A percentile compares a stretch with the other conserved stretches of the same genome.
These are phyloP conservation scores for Aspergillus sergii DNA, from an alignment of 2,329 filamentous ascomycete genomes.

Conservation along the genomic window DNA sequence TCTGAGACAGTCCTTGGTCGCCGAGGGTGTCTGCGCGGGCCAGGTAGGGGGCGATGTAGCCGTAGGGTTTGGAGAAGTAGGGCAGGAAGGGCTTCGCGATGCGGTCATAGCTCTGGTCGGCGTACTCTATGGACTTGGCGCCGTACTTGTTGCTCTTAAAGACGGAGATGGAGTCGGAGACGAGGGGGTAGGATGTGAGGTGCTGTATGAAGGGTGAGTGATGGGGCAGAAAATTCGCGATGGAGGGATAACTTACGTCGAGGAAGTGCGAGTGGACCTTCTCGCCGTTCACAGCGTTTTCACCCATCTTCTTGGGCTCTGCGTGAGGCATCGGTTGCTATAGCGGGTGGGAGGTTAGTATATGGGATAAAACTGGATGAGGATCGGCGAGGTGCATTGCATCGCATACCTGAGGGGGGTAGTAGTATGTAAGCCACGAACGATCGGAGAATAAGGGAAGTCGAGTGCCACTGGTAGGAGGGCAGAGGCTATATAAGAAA, in stretches of 20 bases:
- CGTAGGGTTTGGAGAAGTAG: constrained; percentile 76
- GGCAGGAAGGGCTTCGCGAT: constrained; percentile 78
- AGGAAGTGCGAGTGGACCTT: constrained; percentile 52
- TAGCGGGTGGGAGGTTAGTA: constrained; percentile 1
- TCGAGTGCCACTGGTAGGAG: neutral
- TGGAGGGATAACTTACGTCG: constrained; percentile 33
- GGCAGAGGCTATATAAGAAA: neutral
- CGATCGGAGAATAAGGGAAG: no score
- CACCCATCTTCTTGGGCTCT: constrained; percentile 48
- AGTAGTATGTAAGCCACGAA: neutral
- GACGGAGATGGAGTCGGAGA: constrained; percentile 74
- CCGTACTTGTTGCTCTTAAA: constrained; percentile 83
- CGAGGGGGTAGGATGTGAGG: constrained; percentile 78
- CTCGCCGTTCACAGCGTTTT: constrained; percentile 54
- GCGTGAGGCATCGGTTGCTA: constrained; percentile 52
- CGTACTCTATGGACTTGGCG: constrained; percentile 76
- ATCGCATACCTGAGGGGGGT: neutral
- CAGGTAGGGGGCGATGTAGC: constrained; percentile 82
- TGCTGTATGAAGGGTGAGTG: constrained; percentile 59
- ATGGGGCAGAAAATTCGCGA: neutral
- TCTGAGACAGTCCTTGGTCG: constrained; percentile 67
- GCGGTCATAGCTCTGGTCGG: constrained; percentile 73
- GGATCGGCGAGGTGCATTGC: neutral
- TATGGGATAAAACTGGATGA: neutral
- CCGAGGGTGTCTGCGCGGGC: constrained; percentile 77